phyloP scores from a whole-genome alignment of 768 basidiomycete genomes.

The Suillus alpinus region DNA sequence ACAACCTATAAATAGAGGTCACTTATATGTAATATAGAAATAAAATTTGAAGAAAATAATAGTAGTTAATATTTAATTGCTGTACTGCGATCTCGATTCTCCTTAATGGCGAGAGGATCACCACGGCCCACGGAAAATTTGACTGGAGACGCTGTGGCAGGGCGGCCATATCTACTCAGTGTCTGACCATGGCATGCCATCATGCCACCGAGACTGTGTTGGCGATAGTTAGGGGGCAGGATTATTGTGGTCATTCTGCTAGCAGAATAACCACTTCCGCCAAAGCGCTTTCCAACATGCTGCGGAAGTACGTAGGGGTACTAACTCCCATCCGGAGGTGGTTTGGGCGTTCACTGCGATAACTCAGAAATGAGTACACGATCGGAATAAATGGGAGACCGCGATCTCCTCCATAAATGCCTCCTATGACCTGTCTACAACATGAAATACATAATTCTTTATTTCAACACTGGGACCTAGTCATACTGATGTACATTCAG shows the following conservation, averaged over 20 bases:
- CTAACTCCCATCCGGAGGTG: neutral
- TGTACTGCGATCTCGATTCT: no score
- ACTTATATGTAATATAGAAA: neutral
- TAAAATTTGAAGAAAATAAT: neutral
- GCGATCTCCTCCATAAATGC: neutral
- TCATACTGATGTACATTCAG: constrained; percentile 5
- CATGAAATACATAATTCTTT: constrained; percentile 6
- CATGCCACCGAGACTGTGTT: neutral
- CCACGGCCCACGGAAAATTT: no score
- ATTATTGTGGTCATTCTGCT: neutral
- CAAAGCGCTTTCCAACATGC: no score
- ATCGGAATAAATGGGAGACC: neutral
- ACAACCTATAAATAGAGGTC: neutral
- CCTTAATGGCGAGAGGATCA: no score
- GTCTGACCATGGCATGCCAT: no score
- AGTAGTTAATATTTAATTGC: no score
- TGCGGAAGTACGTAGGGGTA: neutral
- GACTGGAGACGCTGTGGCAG: neutral
- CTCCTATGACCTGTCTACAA: neutral
- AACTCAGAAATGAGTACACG: neutral
- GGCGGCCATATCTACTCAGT: neutral
- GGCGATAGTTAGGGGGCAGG: neutral
- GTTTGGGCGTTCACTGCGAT: neutral
- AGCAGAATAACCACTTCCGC: no score
- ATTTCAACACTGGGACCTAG: neutral